Base-by-base conservation (phyloP, 2,329 filamentous ascomycete species). In the Alternaria viburni region DNA sequence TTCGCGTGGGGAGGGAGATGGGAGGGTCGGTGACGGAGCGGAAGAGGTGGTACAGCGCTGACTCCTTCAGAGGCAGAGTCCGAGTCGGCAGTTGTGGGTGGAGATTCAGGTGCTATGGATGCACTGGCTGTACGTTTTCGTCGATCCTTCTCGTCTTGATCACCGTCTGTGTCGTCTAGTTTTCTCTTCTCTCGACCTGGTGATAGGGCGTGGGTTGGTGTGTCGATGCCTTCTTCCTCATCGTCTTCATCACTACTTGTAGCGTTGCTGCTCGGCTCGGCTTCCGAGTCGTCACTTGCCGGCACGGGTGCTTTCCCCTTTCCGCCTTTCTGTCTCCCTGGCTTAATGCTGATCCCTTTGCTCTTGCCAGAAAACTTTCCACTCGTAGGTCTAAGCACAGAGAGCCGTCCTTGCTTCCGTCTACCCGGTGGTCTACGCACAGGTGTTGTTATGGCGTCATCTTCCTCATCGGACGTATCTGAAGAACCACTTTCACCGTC, bases 321-420 rank as follows among this genome's bases (percentile, higher is more conserved):
- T 65, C 65, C 78, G 62, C 32, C 66, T 52, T 67, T 74, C 32
- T 66, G 65, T 47, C 44, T 57, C 5, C 58, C 30, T 26, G 52
- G 36, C 15, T 36, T 58, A 43, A 62, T 57, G 21, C 54, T 54
- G 15, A 68, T 58, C 7, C 69, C 61, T 46, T 77, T 75, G 32
- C 74, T 74, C 64, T 81, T 81, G 30, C 78, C 78, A 1, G 77
- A 78, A 45, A 67, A 76, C 49, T 77, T 80, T 47, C 70, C 66
- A 41, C 72, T 77, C 52, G 66, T 80, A 1, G 80, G 80, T 43
- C 79, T 70, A 1, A 81, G 64, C 4, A 77, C 69, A 7, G 80
- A 81, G 4, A 78, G 63, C 11, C 70, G 70, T 2, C 77, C 77
- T 61, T 73, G 75, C 55, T 69, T 69, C 61, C 63, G 65, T 64